Percentiles rank a stretch among this genome's conserved stretches.
Evolutionary conservation across 345 rosid genomes (phyloP).

Genomic region (Chamaenerion angustifolium): DNA sequence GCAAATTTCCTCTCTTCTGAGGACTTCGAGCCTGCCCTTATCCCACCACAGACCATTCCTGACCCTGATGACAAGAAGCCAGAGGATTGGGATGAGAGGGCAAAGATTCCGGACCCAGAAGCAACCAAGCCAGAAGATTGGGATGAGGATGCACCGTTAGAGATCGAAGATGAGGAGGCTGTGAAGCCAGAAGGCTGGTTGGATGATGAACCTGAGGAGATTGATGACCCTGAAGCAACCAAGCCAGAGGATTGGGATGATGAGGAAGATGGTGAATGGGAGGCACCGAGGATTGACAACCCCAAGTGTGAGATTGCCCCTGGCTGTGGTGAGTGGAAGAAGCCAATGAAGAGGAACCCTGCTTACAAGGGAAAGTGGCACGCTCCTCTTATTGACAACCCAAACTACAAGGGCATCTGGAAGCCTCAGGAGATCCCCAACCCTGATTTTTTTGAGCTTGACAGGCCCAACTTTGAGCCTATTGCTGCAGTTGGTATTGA

Average conservation of each 20-base stretch:
- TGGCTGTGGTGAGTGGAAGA: slow-evolving; percentile 55
- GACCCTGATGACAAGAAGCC: slow-evolving; percentile 6
- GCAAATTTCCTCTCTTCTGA: background rate
- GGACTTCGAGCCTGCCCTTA: background rate
- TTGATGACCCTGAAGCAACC: slow-evolving; percentile 1
- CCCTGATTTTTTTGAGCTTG: slow-evolving; percentile 32
- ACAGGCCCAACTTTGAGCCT: slow-evolving; percentile 37
- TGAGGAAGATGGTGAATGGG: slow-evolving; percentile 5
- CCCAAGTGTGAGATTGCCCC: slow-evolving; percentile 14
- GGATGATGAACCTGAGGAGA: slow-evolving; percentile 3
- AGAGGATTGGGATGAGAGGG: slow-evolving; percentile 5
- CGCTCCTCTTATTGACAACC: slow-evolving; percentile 40
- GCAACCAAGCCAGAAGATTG: slow-evolving; percentile 5
- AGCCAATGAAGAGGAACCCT: slow-evolving; percentile 36
- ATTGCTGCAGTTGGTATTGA: slow-evolving; percentile 47
- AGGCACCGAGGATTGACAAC: slow-evolving; percentile 3
- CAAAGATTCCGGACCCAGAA: slow-evolving; percentile 1
- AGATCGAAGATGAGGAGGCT: slow-evolving; percentile 3
- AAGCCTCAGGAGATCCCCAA: slow-evolving; percentile 36
- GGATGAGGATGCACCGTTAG: slow-evolving; percentile 4
- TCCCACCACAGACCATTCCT: background rate
- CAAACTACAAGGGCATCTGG: slow-evolving; percentile 42
- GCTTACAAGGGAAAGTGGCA: slow-evolving; percentile 47
- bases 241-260: slow-evolving; percentile 7
- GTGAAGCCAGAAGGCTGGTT: slow-evolving; percentile 5